Conservation (phyloP, 768 basidiomycete species). For the Dictyophora rubrovolvata region DNA sequence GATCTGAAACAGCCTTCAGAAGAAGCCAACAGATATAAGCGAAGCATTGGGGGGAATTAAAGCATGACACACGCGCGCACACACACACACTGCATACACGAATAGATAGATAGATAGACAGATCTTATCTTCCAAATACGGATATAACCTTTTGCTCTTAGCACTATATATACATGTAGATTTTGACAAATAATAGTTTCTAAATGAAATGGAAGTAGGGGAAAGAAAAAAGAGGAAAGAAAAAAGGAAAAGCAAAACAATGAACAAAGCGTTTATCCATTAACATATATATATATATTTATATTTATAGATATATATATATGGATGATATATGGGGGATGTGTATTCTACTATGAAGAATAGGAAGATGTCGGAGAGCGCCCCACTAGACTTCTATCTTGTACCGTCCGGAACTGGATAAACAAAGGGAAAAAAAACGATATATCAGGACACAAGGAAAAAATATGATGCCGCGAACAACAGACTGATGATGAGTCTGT, state of each 20-base stretch:
- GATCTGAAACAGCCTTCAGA: too few species aligned
- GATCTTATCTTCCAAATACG: not conserved
- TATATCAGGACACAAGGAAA: not conserved
- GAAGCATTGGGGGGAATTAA: too few species aligned
- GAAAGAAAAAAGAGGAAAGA: not conserved
- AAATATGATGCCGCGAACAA: not conserved
- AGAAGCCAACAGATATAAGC: too few species aligned
- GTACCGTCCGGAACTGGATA: conserved; percentile 27
- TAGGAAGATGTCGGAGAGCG: conserved; percentile 32
- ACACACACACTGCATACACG: not conserved
- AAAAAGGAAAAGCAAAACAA: not conserved
- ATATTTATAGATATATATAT: not conserved
- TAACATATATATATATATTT: not conserved
- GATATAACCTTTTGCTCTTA: not conserved
- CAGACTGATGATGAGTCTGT: not conserved
- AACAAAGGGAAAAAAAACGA: not conserved
- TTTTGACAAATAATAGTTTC: not conserved
- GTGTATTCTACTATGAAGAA: conserved; percentile 36
- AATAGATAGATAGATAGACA: not conserved
- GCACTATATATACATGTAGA: not conserved
- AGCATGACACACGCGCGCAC: too few species aligned
- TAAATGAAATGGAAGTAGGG: not conserved
- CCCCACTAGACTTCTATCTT: conserved; percentile 42
- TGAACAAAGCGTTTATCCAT: not conserved
- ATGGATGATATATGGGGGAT: not conserved